Conservation (phyloP, 225 moss, liverwort and hornwort species). For the Neckera pumila region DNA sequence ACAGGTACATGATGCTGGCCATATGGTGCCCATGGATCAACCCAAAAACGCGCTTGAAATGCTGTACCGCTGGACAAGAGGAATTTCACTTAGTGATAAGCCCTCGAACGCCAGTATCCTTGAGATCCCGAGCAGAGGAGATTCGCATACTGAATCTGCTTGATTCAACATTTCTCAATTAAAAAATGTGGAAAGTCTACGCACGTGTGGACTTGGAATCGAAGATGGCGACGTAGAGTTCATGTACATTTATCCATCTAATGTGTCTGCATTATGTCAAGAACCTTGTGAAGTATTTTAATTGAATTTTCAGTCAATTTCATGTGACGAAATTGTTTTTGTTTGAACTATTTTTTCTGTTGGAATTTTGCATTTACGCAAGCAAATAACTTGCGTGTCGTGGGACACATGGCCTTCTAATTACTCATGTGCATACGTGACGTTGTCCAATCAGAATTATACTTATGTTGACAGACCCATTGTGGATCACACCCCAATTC, state of each 20-base stretch:
- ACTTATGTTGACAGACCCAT: not conserved
- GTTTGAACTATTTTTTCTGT: not conserved
- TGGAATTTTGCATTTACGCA: not conserved
- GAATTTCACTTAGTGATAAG: constrained; percentile 27
- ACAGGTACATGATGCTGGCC: constrained; percentile 55
- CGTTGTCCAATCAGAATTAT: not conserved
- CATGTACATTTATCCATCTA: not conserved
- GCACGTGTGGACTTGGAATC: not conserved
- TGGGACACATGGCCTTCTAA: not conserved
- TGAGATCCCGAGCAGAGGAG: not conserved
- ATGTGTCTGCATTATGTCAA: not conserved
- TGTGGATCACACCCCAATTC: not conserved
- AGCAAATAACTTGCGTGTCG: not conserved
- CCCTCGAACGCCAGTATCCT: not conserved
- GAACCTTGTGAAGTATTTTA: not conserved
- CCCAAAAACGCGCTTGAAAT: constrained; percentile 54
- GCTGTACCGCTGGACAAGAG: constrained; percentile 60
- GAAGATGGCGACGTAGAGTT: not conserved
- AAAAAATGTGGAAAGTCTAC: not conserved
- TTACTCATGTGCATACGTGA: not conserved
- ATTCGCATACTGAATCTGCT: not conserved
- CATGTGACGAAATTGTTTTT: not conserved
- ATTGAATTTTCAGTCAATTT: not conserved
- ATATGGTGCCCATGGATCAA: constrained; percentile 69
- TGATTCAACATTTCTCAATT: not conserved